Percentiles rank a stretch among this genome's conserved stretches.
phyloP scores from a whole-genome alignment of 1,284 basidiomycete genomes.

The Austropuccinia psidii region DNA sequence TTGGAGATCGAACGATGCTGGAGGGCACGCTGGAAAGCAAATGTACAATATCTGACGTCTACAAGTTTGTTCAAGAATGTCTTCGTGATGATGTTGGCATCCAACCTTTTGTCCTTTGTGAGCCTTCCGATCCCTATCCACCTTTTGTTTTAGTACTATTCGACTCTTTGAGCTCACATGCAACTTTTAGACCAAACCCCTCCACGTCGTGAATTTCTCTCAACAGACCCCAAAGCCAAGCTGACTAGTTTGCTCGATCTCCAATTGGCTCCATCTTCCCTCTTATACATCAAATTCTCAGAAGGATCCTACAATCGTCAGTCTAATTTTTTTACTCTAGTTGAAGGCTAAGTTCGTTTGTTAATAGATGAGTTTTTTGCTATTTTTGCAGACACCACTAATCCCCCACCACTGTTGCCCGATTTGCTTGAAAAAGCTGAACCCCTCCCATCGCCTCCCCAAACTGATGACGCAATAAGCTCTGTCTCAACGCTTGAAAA shows the following conservation, averaged over 20 bases:
- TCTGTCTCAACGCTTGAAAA: constrained; percentile 36
- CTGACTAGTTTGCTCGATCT: constrained; percentile 62
- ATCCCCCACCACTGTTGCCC: constrained; percentile 61
- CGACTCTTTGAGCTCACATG: neutral
- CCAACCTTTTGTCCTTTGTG: constrained; percentile 73
- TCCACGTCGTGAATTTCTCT: constrained; percentile 69
- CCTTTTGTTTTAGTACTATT: neutral
- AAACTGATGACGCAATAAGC: neutral
- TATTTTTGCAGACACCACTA: constrained; percentile 39
- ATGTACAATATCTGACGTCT: constrained; percentile 68
- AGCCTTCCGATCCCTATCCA: constrained; percentile 43
- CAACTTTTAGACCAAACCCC: constrained; percentile 61
- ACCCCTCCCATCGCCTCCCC: constrained; percentile 57
- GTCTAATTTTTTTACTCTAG: constrained; percentile 39
- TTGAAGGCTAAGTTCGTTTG: constrained; percentile 40
- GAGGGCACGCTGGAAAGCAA: constrained; percentile 67
- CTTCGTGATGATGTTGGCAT: constrained; percentile 63
- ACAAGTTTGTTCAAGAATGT: constrained; percentile 68
- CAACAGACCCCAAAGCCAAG: constrained; percentile 63
- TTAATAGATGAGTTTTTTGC: neutral
- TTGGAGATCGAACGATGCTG: constrained; percentile 70
- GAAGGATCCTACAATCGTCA: constrained; percentile 64
- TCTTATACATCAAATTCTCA: constrained; percentile 66
- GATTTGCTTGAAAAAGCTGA: constrained; percentile 56
- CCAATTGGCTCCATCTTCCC: constrained; percentile 67